phyloP scores from a whole-genome alignment of 345 rosid genomes.

The Lepidium didymum region DNA sequence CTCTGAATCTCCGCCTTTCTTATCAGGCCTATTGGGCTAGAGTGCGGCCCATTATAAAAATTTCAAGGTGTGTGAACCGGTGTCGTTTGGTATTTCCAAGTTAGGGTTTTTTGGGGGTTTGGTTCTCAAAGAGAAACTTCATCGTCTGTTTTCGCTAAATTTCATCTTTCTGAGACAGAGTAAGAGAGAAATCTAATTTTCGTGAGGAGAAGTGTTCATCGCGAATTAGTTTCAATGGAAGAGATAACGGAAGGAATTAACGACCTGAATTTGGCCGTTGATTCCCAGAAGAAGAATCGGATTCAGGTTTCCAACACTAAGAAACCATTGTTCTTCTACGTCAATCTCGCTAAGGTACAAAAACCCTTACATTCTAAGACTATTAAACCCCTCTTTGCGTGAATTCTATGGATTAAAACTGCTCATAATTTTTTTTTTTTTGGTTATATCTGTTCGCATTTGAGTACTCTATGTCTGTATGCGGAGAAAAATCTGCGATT shows the following conservation, averaged over 20 bases:
- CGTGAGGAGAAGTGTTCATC: not conserved
- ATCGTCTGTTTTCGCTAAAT: constrained; percentile 16
- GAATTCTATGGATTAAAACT: not conserved
- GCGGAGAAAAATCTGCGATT: not conserved
- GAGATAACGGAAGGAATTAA: constrained; percentile 64
- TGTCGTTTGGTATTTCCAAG: not conserved
- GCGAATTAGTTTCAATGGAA: constrained; percentile 43
- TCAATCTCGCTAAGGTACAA: constrained; percentile 89
- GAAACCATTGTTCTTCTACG: constrained; percentile 90
- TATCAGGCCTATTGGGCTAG: not conserved
- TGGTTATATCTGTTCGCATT: not conserved
- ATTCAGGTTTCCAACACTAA: constrained; percentile 95
- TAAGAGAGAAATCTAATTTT: not conserved
- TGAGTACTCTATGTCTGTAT: not conserved
- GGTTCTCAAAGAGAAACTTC: constrained; percentile 13
- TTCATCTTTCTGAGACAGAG: constrained; percentile 10
- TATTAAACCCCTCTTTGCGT: not conserved
- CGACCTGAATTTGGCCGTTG: constrained; percentile 45
- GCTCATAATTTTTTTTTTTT: no score
- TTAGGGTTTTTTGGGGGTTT: constrained; percentile 31
- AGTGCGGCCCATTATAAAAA: not conserved
- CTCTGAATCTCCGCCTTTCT: not conserved
- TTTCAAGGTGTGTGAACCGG: not conserved
- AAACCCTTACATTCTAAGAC: not conserved
- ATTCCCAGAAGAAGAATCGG: constrained; percentile 66